phyloP scores from a whole-genome alignment of 192 early-diverging fungal genomes.

The Mortierella claussenii region DNA sequence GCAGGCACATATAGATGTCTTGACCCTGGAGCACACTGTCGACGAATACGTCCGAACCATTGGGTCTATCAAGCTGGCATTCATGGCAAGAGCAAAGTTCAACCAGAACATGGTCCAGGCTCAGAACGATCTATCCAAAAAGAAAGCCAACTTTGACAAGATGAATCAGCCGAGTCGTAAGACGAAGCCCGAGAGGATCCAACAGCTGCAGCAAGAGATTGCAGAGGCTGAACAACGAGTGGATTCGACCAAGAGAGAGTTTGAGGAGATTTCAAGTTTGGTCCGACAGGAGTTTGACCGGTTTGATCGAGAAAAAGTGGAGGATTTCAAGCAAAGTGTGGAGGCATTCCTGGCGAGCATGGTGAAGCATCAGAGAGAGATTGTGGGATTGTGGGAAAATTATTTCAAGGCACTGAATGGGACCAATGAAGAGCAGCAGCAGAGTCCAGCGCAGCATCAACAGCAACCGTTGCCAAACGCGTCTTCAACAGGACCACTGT shows the following conservation, averaged over 20 bases:
- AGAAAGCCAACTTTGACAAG: slow-evolving; percentile 72
- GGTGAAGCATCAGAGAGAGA: slow-evolving; percentile 85
- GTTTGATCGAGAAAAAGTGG: slow-evolving; percentile 82
- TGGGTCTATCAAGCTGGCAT: slow-evolving; percentile 83
- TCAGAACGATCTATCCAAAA: slow-evolving; percentile 75
- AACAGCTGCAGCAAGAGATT: slow-evolving; percentile 28
- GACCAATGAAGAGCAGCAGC: slow-evolving; percentile 8
- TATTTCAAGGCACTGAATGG: slow-evolving; percentile 49
- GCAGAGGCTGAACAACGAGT: slow-evolving; percentile 57
- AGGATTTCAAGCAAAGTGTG: slow-evolving; percentile 80
- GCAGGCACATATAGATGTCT: slow-evolving; percentile 82
- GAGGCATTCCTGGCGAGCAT: slow-evolving; percentile 79
- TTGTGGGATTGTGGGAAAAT: slow-evolving; percentile 55
- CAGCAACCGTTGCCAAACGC: slow-evolving; percentile 1
- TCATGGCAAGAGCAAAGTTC: slow-evolving; percentile 75
- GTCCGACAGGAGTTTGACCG: slow-evolving; percentile 80
- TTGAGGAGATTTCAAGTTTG: slow-evolving; percentile 78
- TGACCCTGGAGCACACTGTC: slow-evolving; percentile 78
- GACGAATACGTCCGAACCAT: slow-evolving; percentile 93
- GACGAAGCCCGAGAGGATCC: slow-evolving; percentile 28
- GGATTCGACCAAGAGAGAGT: slow-evolving; percentile 68
- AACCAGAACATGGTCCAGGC: slow-evolving; percentile 77
- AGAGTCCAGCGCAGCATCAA: background rate
- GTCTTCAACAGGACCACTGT: background rate
- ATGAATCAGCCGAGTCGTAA: slow-evolving; percentile 54